Conservation (phyloP, 2,329 filamentous ascomycete species). For the Pyrenochaeta sp. region DNA sequence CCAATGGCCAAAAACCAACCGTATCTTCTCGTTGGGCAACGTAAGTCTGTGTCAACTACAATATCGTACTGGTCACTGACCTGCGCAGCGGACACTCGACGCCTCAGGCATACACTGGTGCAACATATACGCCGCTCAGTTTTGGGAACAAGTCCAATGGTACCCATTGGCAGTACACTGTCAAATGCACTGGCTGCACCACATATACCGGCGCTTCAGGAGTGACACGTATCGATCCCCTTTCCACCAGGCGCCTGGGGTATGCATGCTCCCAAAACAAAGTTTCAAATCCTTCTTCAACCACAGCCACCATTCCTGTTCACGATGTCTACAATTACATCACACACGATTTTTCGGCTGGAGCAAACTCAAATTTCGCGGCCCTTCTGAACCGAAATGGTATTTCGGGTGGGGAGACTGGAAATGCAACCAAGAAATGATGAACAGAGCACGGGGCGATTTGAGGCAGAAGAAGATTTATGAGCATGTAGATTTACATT, state of each 20-base stretch:
- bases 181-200: slow-evolving; percentile 42
- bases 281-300: slow-evolving; percentile 29
- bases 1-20: slow-evolving; percentile 34
- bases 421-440: background rate
- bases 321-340: slow-evolving; percentile 43
- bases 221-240: slow-evolving; percentile 27
- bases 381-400: slow-evolving; percentile 37
- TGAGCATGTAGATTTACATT: slow-evolving; percentile 1
- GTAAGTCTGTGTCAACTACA: slow-evolving; percentile 21
- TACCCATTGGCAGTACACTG: slow-evolving; percentile 44
- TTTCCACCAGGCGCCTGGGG: slow-evolving; percentile 26
- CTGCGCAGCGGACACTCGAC: slow-evolving; percentile 29
- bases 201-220: slow-evolving; percentile 27
- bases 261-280: slow-evolving; percentile 33
- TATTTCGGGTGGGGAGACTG: slow-evolving; percentile 8
- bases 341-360: slow-evolving; percentile 36
- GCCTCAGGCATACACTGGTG: slow-evolving; percentile 33
- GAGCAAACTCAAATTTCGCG: slow-evolving; percentile 34
- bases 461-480: background rate
- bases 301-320: slow-evolving; percentile 29
- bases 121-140: slow-evolving; percentile 31
- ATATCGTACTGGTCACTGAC: background rate
- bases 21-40: slow-evolving; percentile 42
- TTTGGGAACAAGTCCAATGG: slow-evolving; percentile 39
- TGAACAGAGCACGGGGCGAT: background rate